phyloP scores from a whole-genome alignment of 2,329 filamentous ascomycete species.

The Aspergillaceae sp. region DNA sequence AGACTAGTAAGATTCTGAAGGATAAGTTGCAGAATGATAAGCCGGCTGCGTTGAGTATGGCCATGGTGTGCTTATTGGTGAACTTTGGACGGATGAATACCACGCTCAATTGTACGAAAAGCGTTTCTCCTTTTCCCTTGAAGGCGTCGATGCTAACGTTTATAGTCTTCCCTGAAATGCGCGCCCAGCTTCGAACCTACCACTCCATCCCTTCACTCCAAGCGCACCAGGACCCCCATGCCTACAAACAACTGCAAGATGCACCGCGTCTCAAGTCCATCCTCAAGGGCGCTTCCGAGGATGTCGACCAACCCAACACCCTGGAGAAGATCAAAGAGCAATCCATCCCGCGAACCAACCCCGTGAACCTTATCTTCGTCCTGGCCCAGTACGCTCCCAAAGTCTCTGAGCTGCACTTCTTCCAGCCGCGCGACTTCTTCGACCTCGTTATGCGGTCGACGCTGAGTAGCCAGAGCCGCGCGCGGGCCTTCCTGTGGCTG shows the following conservation, averaged over 20 bases:
- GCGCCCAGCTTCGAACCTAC: constrained; percentile 92
- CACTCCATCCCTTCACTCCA: constrained; percentile 95
- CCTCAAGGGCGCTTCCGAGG: constrained; percentile 90
- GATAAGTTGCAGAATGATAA: constrained; percentile 92
- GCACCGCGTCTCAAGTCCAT: constrained; percentile 94
- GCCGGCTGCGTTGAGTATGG: constrained; percentile 92
- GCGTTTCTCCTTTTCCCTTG: constrained; percentile 6
- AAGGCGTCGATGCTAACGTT: constrained; percentile 1
- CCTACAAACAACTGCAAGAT: constrained; percentile 97
- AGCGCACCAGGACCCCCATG: constrained; percentile 86
- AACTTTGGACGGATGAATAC: constrained; percentile 99
- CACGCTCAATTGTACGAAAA: constrained; percentile 75
- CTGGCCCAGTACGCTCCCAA: constrained; percentile 83
- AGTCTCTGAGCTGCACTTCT: constrained; percentile 88
- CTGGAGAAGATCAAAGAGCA: constrained; percentile 70
- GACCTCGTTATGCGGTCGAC: constrained; percentile 90
- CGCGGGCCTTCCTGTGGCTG: constrained; percentile 86
- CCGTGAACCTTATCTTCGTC: constrained; percentile 94
- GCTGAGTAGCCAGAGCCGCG: constrained; percentile 71
- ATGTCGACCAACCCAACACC: constrained; percentile 72
- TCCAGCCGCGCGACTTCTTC: constrained; percentile 78
- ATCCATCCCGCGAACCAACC: constrained; percentile 74
- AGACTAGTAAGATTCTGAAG: constrained; percentile 96
- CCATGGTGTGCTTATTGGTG: constrained; percentile 95
- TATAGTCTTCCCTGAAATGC: constrained; percentile 96